Conservation (phyloP, 345 rosid genomes). For the Leavenworthia alabamica region DNA sequence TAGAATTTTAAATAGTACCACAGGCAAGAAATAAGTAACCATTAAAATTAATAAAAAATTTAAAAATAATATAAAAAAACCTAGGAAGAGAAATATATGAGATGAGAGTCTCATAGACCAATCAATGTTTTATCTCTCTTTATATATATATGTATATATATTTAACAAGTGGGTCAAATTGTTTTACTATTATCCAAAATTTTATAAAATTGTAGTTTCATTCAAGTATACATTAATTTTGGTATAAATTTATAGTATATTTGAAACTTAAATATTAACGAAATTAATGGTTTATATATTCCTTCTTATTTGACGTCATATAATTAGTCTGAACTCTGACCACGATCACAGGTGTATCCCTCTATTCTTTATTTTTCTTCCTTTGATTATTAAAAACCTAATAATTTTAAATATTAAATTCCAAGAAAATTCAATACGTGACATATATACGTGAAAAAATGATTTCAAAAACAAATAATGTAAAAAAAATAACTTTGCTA, state of each 20-base stretch:
- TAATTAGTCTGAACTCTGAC: constrained; percentile 15
- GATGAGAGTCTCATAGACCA: constrained; percentile 26
- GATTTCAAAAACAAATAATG: not conserved
- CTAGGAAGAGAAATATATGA: constrained; percentile 33
- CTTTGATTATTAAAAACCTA: constrained; percentile 15
- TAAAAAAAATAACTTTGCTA: too few relatives aligned
- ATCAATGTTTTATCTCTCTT: constrained; percentile 19
- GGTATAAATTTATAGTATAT: not conserved
- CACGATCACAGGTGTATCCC: constrained; percentile 21
- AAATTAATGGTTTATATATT: not conserved
- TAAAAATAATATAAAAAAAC: constrained; percentile 10
- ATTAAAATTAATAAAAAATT: not conserved
- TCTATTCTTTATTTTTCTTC: too few relatives aligned
- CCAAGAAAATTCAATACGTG: constrained; percentile 5
- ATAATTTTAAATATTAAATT: not conserved
- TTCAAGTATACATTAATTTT: too few relatives aligned
- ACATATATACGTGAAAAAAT: not conserved
- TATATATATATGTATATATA: too few relatives aligned
- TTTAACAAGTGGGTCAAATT: constrained; percentile 48
- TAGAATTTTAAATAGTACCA: too few relatives aligned
- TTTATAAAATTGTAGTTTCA: not conserved
- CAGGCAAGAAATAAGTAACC: constrained; percentile 18
- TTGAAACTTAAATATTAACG: not conserved
- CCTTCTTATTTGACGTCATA: constrained; percentile 9
- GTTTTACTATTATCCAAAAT: not conserved